Base-by-base conservation (phyloP, 176 grass and related monocot species). In the Bolboschoenus planiculmis region DNA sequence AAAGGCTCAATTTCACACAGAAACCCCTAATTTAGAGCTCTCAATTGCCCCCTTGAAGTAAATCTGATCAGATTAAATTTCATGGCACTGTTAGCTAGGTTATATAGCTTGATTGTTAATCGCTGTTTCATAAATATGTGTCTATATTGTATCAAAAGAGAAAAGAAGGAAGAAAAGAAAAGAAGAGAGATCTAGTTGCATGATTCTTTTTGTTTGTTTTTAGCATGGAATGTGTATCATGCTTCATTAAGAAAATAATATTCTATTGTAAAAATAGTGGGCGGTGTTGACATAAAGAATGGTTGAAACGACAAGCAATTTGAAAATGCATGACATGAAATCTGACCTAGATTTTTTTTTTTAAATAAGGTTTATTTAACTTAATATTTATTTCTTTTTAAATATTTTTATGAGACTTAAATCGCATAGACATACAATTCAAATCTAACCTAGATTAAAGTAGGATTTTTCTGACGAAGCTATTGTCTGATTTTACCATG, bases 21-120 rank as follows among this genome's bases (percentile, higher is more conserved):
- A 88, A 71, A 30, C 51, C 37, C 90, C 81, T n/a, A 87, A 97
- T 67, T 87, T 97, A 83, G 87, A 97, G 90, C 90, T 97, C 30
- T 92, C 91, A 85, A 94, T 97, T 78, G 87, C 92, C 20, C 78
- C 88, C 1, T 11, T 56, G 81, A 43, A 84, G 79, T 80, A 67
- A 56, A 85, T 50, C 57, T 77, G 84, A 90, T 26, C 81, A 84
- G 78, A 85, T 76, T 46, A 61, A 40, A 80, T 14, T 91, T 91
- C 29, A 85, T 85, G 1, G 91, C 4, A 88, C 84, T 31, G 84
- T 91, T 68, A 88, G 87, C 7, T 4, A 0, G 77, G 81, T 93
- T 66, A 87, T 84, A n/a, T 95, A 51, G 83, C 56, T 83, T 58
- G n/a, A 33, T 35, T 36, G 1, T 6, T 31, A 8, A 30, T 46